These are phyloP conservation scores for Agaricus subrufescens DNA, from an alignment of 768 basidiomycete species.

Conservation along the genomic window DNA sequence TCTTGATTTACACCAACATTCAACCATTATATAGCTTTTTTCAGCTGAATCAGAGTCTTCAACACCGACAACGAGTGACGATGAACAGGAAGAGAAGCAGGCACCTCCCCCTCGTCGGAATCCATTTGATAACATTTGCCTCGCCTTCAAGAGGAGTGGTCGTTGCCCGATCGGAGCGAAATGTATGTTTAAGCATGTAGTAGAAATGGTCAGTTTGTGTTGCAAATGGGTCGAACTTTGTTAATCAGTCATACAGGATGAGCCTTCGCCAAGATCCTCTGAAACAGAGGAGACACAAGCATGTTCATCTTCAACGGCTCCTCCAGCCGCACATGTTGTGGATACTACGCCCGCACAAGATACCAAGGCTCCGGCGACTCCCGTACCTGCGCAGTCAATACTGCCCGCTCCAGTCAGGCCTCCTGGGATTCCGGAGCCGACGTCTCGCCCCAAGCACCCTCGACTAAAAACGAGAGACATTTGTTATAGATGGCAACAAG, in stretches of 20 bases:
- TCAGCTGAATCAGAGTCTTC: neutral
- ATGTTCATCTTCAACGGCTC: no score
- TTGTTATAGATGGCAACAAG: conserved; percentile 24
- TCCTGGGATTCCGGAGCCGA: neutral
- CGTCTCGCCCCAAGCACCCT: neutral
- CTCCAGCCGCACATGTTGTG: neutral
- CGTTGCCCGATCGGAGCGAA: neutral
- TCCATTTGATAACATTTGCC: neutral
- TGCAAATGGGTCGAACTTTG: neutral
- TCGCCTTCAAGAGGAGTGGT: conserved; percentile 1
- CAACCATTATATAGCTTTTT: neutral
- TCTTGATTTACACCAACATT: neutral
- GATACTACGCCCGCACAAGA: neutral
- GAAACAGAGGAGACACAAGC: no score
- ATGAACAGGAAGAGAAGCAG: neutral
- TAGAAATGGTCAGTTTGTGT: neutral
- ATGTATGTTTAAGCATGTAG: conserved; percentile 3
- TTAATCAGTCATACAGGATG: neutral
- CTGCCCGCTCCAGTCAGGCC: neutral
- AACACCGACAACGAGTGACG: conserved; percentile 1
- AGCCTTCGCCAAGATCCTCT: neutral
- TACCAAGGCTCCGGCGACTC: neutral
- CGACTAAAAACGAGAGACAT: conserved; percentile 15
- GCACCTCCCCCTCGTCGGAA: neutral
- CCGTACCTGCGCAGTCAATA: neutral